Evolutionary conservation across 2,329 filamentous ascomycete genomes (phyloP).

Genomic region (Phaeomoniella chlamydospora): DNA sequence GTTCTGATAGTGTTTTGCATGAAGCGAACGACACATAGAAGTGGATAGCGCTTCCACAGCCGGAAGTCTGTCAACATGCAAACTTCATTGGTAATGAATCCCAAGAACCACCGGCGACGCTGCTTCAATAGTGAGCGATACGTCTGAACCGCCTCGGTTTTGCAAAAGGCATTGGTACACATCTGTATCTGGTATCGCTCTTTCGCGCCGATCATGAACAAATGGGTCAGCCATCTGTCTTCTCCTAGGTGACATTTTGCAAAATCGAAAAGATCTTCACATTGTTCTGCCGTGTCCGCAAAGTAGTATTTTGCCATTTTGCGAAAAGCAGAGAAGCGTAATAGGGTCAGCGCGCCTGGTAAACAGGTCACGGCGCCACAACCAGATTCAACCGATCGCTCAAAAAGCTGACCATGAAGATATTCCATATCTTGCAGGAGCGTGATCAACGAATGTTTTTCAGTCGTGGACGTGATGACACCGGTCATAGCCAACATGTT

Average conservation of each 20-base stretch:
- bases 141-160: slow-evolving; percentile 90
- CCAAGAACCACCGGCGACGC: slow-evolving; percentile 87
- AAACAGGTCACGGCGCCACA: slow-evolving; percentile 91
- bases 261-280: slow-evolving; percentile 91
- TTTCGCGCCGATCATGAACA: slow-evolving; percentile 97
- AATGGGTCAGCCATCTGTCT: slow-evolving; percentile 90
- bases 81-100: slow-evolving; percentile 94
- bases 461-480: slow-evolving; percentile 87
- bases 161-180: slow-evolving; percentile 96
- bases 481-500: slow-evolving; percentile 97
- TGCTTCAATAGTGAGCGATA: slow-evolving; percentile 81
- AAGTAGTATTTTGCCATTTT: slow-evolving; percentile 99
- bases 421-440: slow-evolving; percentile 97
- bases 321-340: slow-evolving; percentile 90
- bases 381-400: slow-evolving; percentile 85
- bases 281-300: slow-evolving; percentile 88
- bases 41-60: slow-evolving; percentile 79
- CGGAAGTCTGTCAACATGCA: slow-evolving; percentile 95
- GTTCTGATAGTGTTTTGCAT: slow-evolving; percentile 95
- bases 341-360: slow-evolving; percentile 85
- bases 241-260: slow-evolving; percentile 91
- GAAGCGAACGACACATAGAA: slow-evolving; percentile 74
- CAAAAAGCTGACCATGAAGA: slow-evolving; percentile 90
- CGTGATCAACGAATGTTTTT: slow-evolving; percentile 77
- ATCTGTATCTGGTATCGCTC: slow-evolving; percentile 92